Evolutionary conservation across 2,329 filamentous ascomycete species (phyloP).

Genomic region (Zasmidium citrigriseum): DNA sequence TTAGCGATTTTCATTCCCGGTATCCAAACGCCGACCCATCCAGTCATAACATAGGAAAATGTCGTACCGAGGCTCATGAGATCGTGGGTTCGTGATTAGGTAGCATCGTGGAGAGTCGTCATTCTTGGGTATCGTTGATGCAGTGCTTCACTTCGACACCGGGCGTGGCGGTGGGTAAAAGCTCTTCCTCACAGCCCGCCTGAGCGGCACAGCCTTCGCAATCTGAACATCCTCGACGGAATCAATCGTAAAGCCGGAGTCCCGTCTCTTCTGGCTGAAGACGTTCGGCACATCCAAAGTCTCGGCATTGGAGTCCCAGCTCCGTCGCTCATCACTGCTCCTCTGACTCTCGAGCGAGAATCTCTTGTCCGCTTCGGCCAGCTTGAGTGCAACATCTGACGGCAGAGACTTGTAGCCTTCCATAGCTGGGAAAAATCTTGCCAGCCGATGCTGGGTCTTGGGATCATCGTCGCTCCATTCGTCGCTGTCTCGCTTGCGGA

Average conservation of each 20-base stretch:
- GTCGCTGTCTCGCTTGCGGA: neutral
- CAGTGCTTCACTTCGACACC: neutral
- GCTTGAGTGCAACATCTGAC: neutral
- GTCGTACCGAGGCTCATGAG: too few species aligned
- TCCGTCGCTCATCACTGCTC: neutral
- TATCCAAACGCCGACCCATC: too few species aligned
- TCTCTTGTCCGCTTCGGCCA: neutral
- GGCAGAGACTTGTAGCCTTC: neutral
- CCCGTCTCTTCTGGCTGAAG: neutral
- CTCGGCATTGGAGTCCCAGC: neutral
- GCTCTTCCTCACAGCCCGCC: neutral
- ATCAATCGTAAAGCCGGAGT: neutral
- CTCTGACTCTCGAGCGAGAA: neutral
- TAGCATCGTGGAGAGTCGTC: neutral
- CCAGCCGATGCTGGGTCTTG: neutral
- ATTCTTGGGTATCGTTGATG: too few species aligned
- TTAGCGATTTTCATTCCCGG: too few species aligned
- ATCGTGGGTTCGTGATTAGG: neutral
- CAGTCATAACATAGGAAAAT: too few species aligned
- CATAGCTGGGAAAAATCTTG: neutral
- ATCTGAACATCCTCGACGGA: neutral
- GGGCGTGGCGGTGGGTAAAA: neutral
- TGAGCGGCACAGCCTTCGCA: neutral
- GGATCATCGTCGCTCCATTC: neutral
- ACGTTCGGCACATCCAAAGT: neutral